A percentile compares a stretch with the other conserved stretches of the same genome.
These are phyloP conservation scores for Ilyonectria sp. DNA, from an alignment of 2,329 filamentous ascomycete genomes.

Conservation along the genomic window DNA sequence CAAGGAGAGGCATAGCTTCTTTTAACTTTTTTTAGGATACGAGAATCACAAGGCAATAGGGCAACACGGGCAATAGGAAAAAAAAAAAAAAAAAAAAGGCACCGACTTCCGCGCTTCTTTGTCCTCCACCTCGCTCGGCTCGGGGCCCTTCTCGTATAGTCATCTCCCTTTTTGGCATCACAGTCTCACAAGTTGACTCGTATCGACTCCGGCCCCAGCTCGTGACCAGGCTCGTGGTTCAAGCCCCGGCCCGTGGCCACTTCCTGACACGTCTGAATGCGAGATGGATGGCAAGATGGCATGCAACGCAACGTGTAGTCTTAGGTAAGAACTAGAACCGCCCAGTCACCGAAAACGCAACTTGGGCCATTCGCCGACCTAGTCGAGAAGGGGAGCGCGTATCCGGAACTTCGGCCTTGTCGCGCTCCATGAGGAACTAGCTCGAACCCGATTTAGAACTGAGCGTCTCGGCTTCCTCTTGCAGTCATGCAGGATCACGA, in stretches of 20 bases:
- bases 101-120: constrained; percentile 16
- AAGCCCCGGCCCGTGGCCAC: constrained; percentile 24
- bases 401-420: constrained; percentile 10
- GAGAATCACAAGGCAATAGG: background rate
- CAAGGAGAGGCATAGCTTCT: background rate
- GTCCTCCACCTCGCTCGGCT: constrained; percentile 22
- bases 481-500: constrained; percentile 16
- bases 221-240: constrained; percentile 23
- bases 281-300: constrained; percentile 23
- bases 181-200: constrained; percentile 38
- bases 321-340: constrained; percentile 43
- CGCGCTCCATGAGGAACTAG: background rate
- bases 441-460: background rate
- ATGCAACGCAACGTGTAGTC: constrained; percentile 37
- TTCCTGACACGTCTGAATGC: constrained; percentile 11
- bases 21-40: constrained; percentile 9
- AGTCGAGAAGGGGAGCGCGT: constrained; percentile 13
- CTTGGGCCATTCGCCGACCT: constrained; percentile 23
- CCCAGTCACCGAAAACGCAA: constrained; percentile 20
- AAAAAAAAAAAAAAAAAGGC: background rate
- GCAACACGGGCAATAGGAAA: background rate
- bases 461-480: background rate
- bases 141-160: constrained; percentile 35
- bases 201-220: constrained; percentile 39
- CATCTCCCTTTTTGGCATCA: constrained; percentile 31